phyloP scores from a whole-genome alignment of 225 moss, liverwort and hornwort genomes.

The Pleurozium schreberi region DNA sequence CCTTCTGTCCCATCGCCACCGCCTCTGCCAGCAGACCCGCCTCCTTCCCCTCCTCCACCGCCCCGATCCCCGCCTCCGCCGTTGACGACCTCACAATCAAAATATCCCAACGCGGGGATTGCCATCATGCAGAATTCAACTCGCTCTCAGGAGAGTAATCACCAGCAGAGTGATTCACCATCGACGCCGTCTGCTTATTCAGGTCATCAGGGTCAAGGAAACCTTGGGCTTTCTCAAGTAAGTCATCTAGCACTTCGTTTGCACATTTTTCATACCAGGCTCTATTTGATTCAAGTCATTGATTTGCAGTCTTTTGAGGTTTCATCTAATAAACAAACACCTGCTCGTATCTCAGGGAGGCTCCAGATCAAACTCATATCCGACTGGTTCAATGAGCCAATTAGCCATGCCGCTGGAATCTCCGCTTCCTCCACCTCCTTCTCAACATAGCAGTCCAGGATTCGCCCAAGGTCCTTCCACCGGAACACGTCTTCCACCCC shows the following conservation, averaged over 20 bases:
- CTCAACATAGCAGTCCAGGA: conserved; percentile 27
- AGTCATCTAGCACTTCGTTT: neutral
- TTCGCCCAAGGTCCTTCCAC: conserved; percentile 7
- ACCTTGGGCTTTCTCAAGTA: conserved; percentile 14
- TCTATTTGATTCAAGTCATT: neutral
- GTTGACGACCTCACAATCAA: conserved; percentile 3
- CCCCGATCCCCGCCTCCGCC: conserved; percentile 38
- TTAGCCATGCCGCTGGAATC: conserved; percentile 6
- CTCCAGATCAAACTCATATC: conserved; percentile 14
- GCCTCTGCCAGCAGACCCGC: conserved; percentile 69
- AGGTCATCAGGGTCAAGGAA: conserved; percentile 26
- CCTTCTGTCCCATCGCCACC: conserved; percentile 73
- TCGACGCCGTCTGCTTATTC: conserved; percentile 3
- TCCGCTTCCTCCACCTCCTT: conserved; percentile 14
- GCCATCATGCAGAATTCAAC: conserved; percentile 7
- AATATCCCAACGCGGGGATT: conserved; percentile 6
- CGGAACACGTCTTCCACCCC: conserved; percentile 25
- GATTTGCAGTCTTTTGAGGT: neutral
- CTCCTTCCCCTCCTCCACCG: conserved; percentile 68
- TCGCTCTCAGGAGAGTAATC: conserved; percentile 20
- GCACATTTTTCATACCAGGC: neutral
- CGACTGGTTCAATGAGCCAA: conserved; percentile 9
- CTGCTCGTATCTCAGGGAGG: neutral
- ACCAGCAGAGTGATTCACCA: conserved; percentile 13
- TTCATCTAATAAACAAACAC: neutral